Evolutionary conservation across 1,284 basidiomycete species (phyloP), one percentile per base, ranked within the genome.

Genomic region (Cystobasidium pallidum): DNA sequence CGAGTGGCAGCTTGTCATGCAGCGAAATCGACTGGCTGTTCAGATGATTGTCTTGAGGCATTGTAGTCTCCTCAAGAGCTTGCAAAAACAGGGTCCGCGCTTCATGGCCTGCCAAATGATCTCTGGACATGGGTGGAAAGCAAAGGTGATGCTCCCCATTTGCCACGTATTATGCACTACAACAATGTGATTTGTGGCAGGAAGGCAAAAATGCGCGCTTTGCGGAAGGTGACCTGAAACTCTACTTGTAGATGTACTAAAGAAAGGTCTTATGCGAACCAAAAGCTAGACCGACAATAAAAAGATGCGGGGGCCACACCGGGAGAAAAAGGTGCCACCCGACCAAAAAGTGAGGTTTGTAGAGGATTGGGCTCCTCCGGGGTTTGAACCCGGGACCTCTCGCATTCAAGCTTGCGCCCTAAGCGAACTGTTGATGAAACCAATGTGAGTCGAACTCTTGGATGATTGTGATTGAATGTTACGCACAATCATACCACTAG

Each of bases 1-100:
- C 67, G 24, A 47, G 26, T 19, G 67, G 67, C 8, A 70, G 67
- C 3, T 26, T 63, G 43, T 63, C 61, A 63, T 63, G 61, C 24
- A 63, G 21, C 6, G 61, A 45, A 11, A 59, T 11, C 11, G 7
- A 15, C 7, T 6, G 19, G 1, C 13, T 8, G 21, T 21, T 26
- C 32, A 59, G n/a, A 1, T 17, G 15, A 19, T 30, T 7, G n/a
- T 6, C 57, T 36, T 34, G 34, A 39, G 57, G 17, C 32, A n/a
- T 43, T 19, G 39, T 59, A 2, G 57, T 59, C 8, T 36, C 57
- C 24, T 59, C 57, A n/a, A 59, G 39, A 39, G 57, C 57, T 36
- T 39, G 34, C 19, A 59, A 30, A 1, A 59, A 59, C 2, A 34
- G 7, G 6, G 4, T 7, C 8, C 57, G 57, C 11, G 32, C 57